Evolutionary conservation across 345 rosid species (phyloP).

Genomic region (Arabis alpina): DNA sequence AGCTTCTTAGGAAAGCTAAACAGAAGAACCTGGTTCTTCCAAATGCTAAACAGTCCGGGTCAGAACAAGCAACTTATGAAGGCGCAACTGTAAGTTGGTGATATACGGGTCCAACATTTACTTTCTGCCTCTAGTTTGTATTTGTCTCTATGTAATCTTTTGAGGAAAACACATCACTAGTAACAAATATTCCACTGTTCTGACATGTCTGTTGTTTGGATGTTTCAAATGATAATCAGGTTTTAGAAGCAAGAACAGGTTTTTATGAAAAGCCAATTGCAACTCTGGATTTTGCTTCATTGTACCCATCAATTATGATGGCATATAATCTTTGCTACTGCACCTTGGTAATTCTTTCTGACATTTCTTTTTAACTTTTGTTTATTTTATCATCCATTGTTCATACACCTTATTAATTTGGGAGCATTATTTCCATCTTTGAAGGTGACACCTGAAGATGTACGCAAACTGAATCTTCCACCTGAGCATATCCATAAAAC

Average conservation of each 20-base stretch:
- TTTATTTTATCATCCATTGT: conserved; percentile 4
- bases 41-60: conserved; percentile 83
- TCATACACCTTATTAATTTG: conserved; percentile 19
- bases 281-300: conserved; percentile 94
- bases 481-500: conserved; percentile 85
- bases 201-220: conserved; percentile 22
- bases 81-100: conserved; percentile 93
- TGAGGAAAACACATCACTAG: not conserved
- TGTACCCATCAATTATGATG: conserved; percentile 99
- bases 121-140: conserved; percentile 13
- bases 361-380: conserved; percentile 11
- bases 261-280: conserved; percentile 96
- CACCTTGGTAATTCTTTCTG: conserved; percentile 67
- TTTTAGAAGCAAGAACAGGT: conserved; percentile 90
- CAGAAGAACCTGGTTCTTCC: conserved; percentile 87
- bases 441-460: conserved; percentile 92
- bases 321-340: conserved; percentile 97
- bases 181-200: conserved; percentile 13
- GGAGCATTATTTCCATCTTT: conserved; percentile 28
- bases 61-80: conserved; percentile 94
- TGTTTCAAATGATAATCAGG: conserved; percentile 53
- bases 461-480: conserved; percentile 75
- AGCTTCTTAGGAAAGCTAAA: conserved; percentile 94
- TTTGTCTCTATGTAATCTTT: conserved; percentile 7
- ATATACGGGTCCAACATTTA: conserved; percentile 9